Percentiles rank a stretch among this genome's conserved stretches.
phyloP scores from a whole-genome alignment of 2,329 filamentous ascomycete species.

The Aspergillus ochraceus region DNA sequence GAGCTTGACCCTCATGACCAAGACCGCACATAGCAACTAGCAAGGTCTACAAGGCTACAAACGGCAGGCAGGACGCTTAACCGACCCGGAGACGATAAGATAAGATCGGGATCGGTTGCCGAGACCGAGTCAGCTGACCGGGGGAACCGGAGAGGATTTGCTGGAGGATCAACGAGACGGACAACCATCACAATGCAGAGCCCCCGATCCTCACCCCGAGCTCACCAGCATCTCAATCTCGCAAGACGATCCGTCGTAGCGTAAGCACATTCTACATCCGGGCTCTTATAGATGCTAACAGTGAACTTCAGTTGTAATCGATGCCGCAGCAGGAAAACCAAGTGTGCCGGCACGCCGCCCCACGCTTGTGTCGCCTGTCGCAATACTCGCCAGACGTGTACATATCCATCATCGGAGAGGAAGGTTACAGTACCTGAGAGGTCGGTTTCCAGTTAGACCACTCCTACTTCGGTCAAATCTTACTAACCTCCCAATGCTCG shows the following conservation, averaged over 20 bases:
- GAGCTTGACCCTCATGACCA: too few relatives aligned
- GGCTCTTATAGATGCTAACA: neutral
- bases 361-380: slow-evolving; percentile 35
- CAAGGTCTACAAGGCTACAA: too few relatives aligned
- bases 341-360: slow-evolving; percentile 36
- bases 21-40: too few relatives aligned
- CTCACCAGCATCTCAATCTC: too few relatives aligned
- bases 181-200: too few relatives aligned
- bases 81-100: neutral
- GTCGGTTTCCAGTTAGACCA: slow-evolving; percentile 12
- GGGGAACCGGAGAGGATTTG: neutral
- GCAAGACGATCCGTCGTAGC: too few relatives aligned
- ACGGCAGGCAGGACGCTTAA: too few relatives aligned
- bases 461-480: neutral
- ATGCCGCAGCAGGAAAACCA: slow-evolving; percentile 37
- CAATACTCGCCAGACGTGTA: slow-evolving; percentile 31
- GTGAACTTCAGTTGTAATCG: slow-evolving; percentile 32
- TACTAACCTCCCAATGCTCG: slow-evolving; percentile 6
- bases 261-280: neutral
- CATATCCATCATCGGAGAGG: slow-evolving; percentile 39
- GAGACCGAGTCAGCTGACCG: too few relatives aligned
- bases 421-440: slow-evolving; percentile 38
- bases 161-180: too few relatives aligned
- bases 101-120: neutral
- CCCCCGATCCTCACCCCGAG: too few relatives aligned